Evolutionary conservation across 768 basidiomycete genomes (phyloP).

Genomic region (Mycena sanguinolenta): DNA sequence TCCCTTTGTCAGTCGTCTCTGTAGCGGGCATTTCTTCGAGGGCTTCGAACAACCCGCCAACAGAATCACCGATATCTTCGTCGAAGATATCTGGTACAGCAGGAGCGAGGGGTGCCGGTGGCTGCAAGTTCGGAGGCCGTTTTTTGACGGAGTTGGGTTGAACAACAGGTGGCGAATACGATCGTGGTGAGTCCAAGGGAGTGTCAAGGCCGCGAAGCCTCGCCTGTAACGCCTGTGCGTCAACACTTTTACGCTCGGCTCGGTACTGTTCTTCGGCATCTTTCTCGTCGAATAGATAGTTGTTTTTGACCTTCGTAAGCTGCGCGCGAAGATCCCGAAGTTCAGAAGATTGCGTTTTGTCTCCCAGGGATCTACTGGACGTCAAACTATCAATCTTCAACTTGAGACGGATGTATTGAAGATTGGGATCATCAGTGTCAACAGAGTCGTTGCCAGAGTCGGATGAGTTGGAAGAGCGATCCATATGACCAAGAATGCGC

Average conservation of each 20-base stretch:
- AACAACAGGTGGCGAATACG: not conserved
- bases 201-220: conserved; percentile 48
- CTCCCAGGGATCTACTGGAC: conserved; percentile 45
- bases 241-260: conserved; percentile 64
- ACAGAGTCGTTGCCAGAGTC: conserved; percentile 49
- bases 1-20: conserved; percentile 69
- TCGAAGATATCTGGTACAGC: conserved; percentile 62
- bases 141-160: conserved; percentile 25
- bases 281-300: conserved; percentile 80
- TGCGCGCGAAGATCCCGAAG: conserved; percentile 58
- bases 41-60: conserved; percentile 78
- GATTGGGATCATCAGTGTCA: conserved; percentile 68
- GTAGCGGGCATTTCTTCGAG: conserved; percentile 74
- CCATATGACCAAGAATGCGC: conserved; percentile 36
- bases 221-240: conserved; percentile 59
- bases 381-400: conserved; percentile 65
- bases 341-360: conserved; percentile 44
- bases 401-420: conserved; percentile 74
- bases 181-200: not conserved
- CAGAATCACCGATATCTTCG: conserved; percentile 61
- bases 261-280: conserved; percentile 74
- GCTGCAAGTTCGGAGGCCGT: conserved; percentile 29
- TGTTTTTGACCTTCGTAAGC: conserved; percentile 60
- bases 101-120: conserved; percentile 6
- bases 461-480: conserved; percentile 38